Base-by-base conservation (phyloP, 2,329 filamentous ascomycete species). In the Alternaria gaisen region DNA sequence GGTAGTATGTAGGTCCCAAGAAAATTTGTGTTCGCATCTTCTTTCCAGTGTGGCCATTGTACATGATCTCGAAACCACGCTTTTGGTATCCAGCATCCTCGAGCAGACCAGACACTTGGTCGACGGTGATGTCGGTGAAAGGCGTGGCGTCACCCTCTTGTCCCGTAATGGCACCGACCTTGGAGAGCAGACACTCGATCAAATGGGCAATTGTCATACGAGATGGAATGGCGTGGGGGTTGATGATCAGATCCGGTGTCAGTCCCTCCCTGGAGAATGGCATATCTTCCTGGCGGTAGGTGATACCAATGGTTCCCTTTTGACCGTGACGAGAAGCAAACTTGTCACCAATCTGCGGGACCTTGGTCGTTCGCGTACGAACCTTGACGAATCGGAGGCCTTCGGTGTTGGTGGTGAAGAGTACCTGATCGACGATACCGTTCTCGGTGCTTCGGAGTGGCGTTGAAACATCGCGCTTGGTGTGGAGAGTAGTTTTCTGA, bases 171-270 rank as follows among this genome's bases (percentile, higher is more conserved):
- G 95, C 92, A 1, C 93, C 93, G 36, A 99, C 95, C 80, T 99
- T 99, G 79, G 93, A 97, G 58, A 99, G 87, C 70, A 98, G 87
- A 86, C 95, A 99, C 84, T 99, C 95, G 78, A 99, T 97, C 87
- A 99, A 94, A 86, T 99, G 95, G 72, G 95, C 95, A 89, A 99
- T 99, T 3, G 96, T 99, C 95, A 99, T 99, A 88, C 95, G 95
- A 56, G 95, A 99, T 0, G 95, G 95, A 87, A 99, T 99, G 77
- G 95, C 96, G 86, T 99, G 95, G 1, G 95, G 95, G 80, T 99
- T 99, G 85, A 99, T 98, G 80, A 99, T 97, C 65, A 99, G 86
- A 80, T 99, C 96, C 0, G 96, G 95, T 0, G 91, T 91, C 54
- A 99, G 87, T 72, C 96, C 95, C 77, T 98, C 93, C 38, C 89